Conservation (phyloP, 2,329 filamentous ascomycete species). For the Colletotrichum navitas region DNA sequence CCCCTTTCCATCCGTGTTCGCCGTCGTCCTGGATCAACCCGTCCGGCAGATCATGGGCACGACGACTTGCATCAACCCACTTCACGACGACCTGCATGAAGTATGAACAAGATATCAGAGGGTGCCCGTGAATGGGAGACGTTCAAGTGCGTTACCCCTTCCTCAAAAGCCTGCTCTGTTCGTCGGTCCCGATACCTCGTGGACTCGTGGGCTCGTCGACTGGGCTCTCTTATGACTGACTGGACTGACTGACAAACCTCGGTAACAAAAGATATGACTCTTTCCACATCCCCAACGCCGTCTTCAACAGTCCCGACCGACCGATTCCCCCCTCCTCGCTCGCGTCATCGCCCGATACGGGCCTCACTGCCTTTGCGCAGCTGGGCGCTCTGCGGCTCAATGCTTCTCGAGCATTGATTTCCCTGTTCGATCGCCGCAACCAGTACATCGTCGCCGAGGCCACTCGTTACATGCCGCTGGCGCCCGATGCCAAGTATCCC, state of each 20-base stretch:
- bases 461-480: slow-evolving; percentile 56
- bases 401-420: slow-evolving; percentile 57
- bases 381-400: slow-evolving; percentile 59
- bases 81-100: slow-evolving; percentile 34
- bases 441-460: slow-evolving; percentile 67
- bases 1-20: neutral
- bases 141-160: slow-evolving; percentile 45
- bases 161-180: too few relatives aligned
- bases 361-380: slow-evolving; percentile 64
- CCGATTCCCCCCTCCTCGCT: slow-evolving; percentile 46
- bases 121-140: slow-evolving; percentile 50
- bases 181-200: neutral
- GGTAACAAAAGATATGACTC: slow-evolving; percentile 41
- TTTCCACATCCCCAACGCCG: slow-evolving; percentile 37
- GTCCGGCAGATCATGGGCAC: slow-evolving; percentile 35
- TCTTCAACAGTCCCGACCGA: slow-evolving; percentile 45
- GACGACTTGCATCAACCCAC: slow-evolving; percentile 30
- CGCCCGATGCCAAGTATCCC: slow-evolving; percentile 42
- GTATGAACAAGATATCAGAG: slow-evolving; percentile 45
- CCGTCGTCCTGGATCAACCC: slow-evolving; percentile 1
- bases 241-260: slow-evolving; percentile 3
- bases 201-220: neutral
- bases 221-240: too few relatives aligned
- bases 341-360: slow-evolving; percentile 51
- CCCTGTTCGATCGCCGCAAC: slow-evolving; percentile 61